Evolutionary conservation across 345 rosid genomes (phyloP).

Genomic region (Ailanthus altissimus): DNA sequence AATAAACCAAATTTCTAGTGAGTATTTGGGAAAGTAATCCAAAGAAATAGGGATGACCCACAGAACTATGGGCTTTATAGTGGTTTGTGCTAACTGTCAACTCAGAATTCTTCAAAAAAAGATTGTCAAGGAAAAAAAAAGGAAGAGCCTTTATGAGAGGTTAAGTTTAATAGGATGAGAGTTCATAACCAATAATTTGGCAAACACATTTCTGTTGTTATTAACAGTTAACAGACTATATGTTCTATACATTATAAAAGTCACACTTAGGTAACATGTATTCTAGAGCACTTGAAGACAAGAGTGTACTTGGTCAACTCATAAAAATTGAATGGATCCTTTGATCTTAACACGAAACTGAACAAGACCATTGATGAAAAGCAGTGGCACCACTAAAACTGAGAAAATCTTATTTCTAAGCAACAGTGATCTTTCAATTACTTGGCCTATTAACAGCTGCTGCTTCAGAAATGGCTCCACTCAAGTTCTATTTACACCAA

Average conservation of each 20-base stretch:
- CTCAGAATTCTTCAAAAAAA: not conserved
- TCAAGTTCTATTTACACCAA: not conserved
- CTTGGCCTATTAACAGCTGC: not conserved
- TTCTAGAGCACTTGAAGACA: not conserved
- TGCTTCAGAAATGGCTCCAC: not conserved
- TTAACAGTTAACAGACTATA: not conserved
- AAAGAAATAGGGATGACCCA: not conserved
- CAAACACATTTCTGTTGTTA: not conserved
- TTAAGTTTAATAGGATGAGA: too few relatives aligned
- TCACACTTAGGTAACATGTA: too few relatives aligned
- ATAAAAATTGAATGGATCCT: too few relatives aligned
- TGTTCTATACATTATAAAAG: not conserved
- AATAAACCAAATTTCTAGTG: constrained; percentile 6
- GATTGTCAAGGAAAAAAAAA: not conserved
- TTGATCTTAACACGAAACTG: too few relatives aligned
- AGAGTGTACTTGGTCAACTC: too few relatives aligned
- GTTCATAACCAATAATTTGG: not conserved
- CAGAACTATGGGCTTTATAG: not conserved
- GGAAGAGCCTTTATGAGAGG: too few relatives aligned
- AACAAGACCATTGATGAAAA: too few relatives aligned
- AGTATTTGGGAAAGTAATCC: not conserved
- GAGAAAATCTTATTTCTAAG: too few relatives aligned
- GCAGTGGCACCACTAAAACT: too few relatives aligned
- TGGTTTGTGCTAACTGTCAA: not conserved
- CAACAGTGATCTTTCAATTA: too few relatives aligned